Base-by-base conservation (phyloP, 2,329 filamentous ascomycete genomes). In the Pyrenochaeta sp. region DNA sequence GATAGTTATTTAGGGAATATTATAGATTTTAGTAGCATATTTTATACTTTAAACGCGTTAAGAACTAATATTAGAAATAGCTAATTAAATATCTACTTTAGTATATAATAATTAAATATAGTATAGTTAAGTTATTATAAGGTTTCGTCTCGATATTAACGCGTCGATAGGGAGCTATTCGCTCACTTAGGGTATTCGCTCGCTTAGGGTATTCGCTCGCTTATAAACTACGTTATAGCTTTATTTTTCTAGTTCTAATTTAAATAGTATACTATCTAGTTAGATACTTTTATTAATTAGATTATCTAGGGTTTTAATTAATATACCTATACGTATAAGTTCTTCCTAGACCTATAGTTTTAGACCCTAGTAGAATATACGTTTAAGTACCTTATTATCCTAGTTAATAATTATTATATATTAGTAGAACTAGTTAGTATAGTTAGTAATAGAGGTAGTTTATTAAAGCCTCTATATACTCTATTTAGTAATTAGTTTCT, bases 381-480 rank as follows among this genome's bases (percentile, higher is more conserved):
- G 7, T n/a, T 21, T 21, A 4, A 45, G 31, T 7, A 12, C 42
- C 6, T 35, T 21, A n/a, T 45, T 35, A 45, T 45, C 17, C 31
- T 45, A 45, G 5, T 35, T 45, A 45, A 23, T 45, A 20, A 21
- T 23, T 5, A 27, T 33, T 23, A 35, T n/a, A 27, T 45, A 35
- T n/a, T 45, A 33, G 14, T 35, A 21, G 27, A 45, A 45, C n/a
- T 23, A 21, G 20, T 45, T 45, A 45, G 42, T 35, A 23, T 45
- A 45, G 12, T 35, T 27, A 23, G 17, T 11, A 4, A 23, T 23
- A 21, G 15, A 45, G 3, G 9, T 33, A 32, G 9, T 18, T 23
- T 45, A 35, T 21, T 33, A 27, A 33, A 33, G 14, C 4, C 21
- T 9, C 27, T 45, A 45, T 14, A 45, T 35, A 23, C 10, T 12